Conservation (phyloP, 352 stramenopile species). For the Pythium vanterpoolii region DNA sequence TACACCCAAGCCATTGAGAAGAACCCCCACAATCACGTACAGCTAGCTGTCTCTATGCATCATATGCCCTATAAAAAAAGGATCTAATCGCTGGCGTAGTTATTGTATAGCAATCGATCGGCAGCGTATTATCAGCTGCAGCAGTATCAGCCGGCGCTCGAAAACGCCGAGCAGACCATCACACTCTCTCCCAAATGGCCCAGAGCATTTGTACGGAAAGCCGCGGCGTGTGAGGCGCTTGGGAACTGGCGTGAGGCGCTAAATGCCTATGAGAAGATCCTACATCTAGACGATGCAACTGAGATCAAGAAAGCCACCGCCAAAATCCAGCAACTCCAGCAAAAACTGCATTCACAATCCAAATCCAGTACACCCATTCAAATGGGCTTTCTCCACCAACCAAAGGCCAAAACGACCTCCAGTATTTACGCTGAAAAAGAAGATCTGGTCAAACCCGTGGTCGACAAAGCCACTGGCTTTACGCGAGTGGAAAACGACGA, state of each 20-base stretch:
- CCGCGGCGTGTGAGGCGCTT: constrained; percentile 71
- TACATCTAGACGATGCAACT: constrained; percentile 54
- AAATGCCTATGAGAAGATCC: constrained; percentile 67
- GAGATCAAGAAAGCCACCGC: constrained; percentile 52
- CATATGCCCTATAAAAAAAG: background rate
- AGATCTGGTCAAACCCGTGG: constrained; percentile 28
- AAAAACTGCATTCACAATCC: constrained; percentile 3
- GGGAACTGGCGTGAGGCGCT: constrained; percentile 59
- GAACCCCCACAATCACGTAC: constrained; percentile 49
- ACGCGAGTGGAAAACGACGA: constrained; percentile 30
- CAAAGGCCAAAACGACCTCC: constrained; percentile 25
- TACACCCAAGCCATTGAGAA: constrained; percentile 64
- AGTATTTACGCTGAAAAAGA: constrained; percentile 69
- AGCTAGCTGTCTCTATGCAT: background rate
- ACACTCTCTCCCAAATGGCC: constrained; percentile 83
- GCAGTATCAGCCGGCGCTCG: constrained; percentile 63
- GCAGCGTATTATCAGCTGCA: constrained; percentile 75
- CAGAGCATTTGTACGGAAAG: constrained; percentile 93
- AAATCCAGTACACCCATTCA: constrained; percentile 21
- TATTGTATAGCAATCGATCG: constrained; percentile 88
- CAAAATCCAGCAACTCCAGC: constrained; percentile 18
- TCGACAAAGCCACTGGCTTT: constrained; percentile 19
- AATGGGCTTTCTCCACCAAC: constrained; percentile 46
- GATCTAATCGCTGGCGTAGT: constrained; percentile 15
- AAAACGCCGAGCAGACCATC: constrained; percentile 81